phyloP scores from a whole-genome alignment of 139 green algal species.

The Volvox reticuliferus region DNA sequence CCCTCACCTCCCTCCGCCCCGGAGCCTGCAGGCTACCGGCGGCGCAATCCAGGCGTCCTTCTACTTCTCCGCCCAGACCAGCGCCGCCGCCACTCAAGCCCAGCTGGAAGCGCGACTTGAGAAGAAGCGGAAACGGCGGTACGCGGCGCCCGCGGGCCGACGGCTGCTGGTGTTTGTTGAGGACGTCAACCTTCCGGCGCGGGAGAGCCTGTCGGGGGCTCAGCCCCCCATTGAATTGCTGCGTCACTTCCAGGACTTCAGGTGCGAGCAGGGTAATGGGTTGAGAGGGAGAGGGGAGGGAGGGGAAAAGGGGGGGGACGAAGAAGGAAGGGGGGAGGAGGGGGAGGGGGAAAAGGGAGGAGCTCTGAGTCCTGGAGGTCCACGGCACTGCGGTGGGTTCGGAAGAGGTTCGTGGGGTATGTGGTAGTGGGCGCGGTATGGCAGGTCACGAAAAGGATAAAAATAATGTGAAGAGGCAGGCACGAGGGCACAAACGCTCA shows the following conservation, averaged over 20 bases:
- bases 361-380: too few species aligned
- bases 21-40: neutral
- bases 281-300: neutral
- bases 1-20: neutral
- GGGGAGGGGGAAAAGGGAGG: neutral
- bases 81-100: constrained; percentile 41
- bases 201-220: constrained; percentile 77
- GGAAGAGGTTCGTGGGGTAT: too few species aligned
- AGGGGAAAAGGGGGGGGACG: neutral
- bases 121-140: constrained; percentile 78
- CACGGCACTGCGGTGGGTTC: too few species aligned
- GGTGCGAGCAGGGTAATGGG: neutral
- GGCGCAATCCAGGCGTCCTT: constrained; percentile 34
- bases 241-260: constrained; percentile 84
- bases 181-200: constrained; percentile 89
- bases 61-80: constrained; percentile 83
- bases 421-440: too few species aligned
- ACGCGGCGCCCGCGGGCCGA: constrained; percentile 59
- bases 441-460: too few species aligned
- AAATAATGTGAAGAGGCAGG: too few species aligned
- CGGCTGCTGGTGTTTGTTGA: constrained; percentile 89
- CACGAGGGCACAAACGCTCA: too few species aligned
- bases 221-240: constrained; percentile 89
- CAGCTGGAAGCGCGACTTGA: constrained; percentile 83
- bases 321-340: too few species aligned